Base-by-base conservation (phyloP, 31 red algal species). In the Asparagopsis taxiformis region DNA sequence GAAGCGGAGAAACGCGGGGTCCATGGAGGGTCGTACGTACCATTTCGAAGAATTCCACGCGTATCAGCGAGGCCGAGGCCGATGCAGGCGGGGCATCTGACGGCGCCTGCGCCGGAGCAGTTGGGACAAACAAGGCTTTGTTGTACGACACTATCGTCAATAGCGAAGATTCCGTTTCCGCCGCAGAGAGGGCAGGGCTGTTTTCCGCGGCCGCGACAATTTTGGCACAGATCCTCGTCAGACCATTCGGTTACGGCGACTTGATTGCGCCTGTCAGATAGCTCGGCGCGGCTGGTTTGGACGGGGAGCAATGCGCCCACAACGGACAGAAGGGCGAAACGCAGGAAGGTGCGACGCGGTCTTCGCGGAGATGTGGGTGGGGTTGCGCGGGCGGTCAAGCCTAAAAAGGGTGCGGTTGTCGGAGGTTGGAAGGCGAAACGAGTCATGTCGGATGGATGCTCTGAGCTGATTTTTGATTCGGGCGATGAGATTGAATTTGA, bases 61-160 rank as follows among this genome's bases (percentile, higher is more conserved):
- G 57, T 65, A 33, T 90, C 30, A 1, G 65, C 58, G 6, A 80
- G 75, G 0, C 86, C 86, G 5, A 80, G 66, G 23, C 74, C 74
- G 35, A 90, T 75, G 55, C 86, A 90, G n/a, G 65, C 57, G 24
- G 68, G 75, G 25, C 86, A 90, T 17, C 50, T 24, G 2, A 90
- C 51, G 7, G 51, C 33, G 22, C 75, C 75, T 0, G 26, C 34
- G 25, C 86, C 86, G 33, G 17, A 24, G 53, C 86, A 90, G 28
- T 73, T 81, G 35, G 86, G 86, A 62, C 86, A 90, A 10, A 61
- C 70, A 26, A 78, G 34, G 1, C 65, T 59, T 20, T 65, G 55
- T 29, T 74, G 23, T 0, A 90, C 62, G 33, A 90, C 29, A 28
- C 24, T 3, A 69, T 90, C 86, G 34, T 90, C 86, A 21, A 90